Percentiles rank a stretch among this genome's conserved stretches.
Evolutionary conservation across 2,329 filamentous ascomycete species (phyloP).

Genomic region (Claviceps arundinis): DNA sequence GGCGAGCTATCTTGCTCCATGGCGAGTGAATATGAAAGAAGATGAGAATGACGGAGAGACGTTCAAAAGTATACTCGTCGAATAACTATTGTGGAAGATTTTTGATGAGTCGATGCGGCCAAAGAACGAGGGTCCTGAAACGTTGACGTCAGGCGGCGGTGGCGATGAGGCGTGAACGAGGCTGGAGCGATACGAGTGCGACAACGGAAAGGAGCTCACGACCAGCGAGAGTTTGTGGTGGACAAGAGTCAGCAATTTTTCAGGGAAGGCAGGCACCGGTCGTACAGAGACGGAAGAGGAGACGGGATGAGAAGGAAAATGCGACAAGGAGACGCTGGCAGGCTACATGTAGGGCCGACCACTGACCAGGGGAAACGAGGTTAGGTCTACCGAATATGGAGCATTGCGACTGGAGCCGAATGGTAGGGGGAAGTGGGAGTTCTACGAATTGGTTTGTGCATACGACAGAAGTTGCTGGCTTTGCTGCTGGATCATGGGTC

Average conservation of each 20-base stretch:
- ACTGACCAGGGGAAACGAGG: conserved; percentile 7
- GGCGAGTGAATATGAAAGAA: conserved; percentile 3
- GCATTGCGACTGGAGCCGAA: too few species aligned
- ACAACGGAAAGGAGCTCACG: conserved; percentile 5
- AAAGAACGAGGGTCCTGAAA: conserved; percentile 6
- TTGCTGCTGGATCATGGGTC: not conserved
- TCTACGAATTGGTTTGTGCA: too few species aligned
- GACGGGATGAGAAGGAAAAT: conserved; percentile 8
- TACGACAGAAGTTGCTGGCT: too few species aligned
- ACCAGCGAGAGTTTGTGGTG: conserved; percentile 6
- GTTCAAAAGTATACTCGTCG: not conserved
- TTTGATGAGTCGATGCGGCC: conserved; percentile 2
- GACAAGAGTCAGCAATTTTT: not conserved
- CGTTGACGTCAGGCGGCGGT: conserved; percentile 11
- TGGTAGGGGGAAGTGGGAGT: too few species aligned
- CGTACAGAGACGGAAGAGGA: conserved; percentile 2
- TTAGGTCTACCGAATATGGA: not conserved
- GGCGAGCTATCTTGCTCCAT: conserved; percentile 37
- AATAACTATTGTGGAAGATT: not conserved
- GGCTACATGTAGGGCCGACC: conserved; percentile 13
- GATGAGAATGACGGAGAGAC: not conserved
- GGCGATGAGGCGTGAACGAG: conserved; percentile 5
- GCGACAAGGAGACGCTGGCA: conserved; percentile 11
- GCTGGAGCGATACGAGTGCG: not conserved
- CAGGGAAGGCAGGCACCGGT: not conserved